Percentiles rank a stretch among this genome's conserved stretches.
phyloP scores from a whole-genome alignment of 129 eudicot genomes.

The Chrysanthemum lavandulifolium region DNA sequence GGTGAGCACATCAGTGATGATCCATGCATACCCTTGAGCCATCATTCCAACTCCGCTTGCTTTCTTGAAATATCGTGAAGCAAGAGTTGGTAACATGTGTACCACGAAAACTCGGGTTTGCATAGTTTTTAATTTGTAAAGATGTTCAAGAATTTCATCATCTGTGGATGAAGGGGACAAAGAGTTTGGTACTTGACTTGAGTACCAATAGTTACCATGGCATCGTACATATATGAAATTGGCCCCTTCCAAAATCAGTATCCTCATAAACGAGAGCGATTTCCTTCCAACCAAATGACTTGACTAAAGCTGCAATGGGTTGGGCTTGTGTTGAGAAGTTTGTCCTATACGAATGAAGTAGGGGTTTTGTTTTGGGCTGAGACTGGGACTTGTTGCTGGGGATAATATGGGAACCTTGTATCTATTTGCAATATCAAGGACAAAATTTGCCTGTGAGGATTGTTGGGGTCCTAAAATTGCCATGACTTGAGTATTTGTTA shows the following conservation, averaged over 20 bases:
- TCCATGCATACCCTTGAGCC: slow-evolving; percentile 59
- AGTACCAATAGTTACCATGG: slow-evolving; percentile 29
- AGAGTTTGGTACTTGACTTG: slow-evolving; percentile 35
- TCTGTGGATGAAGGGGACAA: slow-evolving; percentile 36
- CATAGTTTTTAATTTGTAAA: slow-evolving; percentile 42
- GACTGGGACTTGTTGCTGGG: slow-evolving; percentile 50
- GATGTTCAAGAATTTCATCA: slow-evolving; percentile 36
- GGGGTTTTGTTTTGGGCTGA: slow-evolving; percentile 34
- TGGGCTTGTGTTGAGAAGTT: slow-evolving; percentile 42
- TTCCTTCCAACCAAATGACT: slow-evolving; percentile 47
- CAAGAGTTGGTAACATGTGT: slow-evolving; percentile 43
- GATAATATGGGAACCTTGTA: slow-evolving; percentile 55
- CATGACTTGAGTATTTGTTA: slow-evolving; percentile 43
- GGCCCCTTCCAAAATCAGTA: slow-evolving; percentile 48
- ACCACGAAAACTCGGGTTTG: slow-evolving; percentile 55
- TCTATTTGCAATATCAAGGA: slow-evolving; percentile 38
- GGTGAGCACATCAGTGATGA: slow-evolving; percentile 41
- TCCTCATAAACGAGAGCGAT: slow-evolving; percentile 45
- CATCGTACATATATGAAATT: slow-evolving; percentile 44
- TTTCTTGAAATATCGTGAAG: slow-evolving; percentile 36
- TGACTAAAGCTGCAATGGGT: slow-evolving; percentile 26
- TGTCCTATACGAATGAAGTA: slow-evolving; percentile 44
- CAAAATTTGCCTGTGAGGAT: slow-evolving; percentile 45
- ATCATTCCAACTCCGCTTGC: slow-evolving; percentile 47
- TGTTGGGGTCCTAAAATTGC: slow-evolving; percentile 47